phyloP scores from a whole-genome alignment of 768 basidiomycete species.

The Termitomyces titanicus region DNA sequence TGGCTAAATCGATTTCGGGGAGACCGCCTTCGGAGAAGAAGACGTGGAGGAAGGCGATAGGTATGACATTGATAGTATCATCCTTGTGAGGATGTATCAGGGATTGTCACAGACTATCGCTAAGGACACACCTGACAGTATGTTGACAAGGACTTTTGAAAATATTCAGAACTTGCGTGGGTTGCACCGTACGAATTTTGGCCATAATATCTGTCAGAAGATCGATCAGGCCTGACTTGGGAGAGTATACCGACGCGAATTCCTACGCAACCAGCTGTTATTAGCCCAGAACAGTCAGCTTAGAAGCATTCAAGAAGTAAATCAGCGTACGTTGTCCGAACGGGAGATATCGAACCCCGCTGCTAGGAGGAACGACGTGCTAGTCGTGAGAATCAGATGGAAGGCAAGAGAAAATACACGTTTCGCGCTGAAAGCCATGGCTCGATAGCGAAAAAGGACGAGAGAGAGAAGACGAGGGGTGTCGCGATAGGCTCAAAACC shows the following conservation, averaged over 20 bases:
- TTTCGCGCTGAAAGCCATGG: slow-evolving; percentile 8
- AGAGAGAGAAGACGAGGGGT: background rate
- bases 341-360: slow-evolving; percentile 29
- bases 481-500: background rate
- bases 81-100: slow-evolving; percentile 35
- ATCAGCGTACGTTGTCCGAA: slow-evolving; percentile 31
- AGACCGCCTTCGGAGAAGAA: slow-evolving; percentile 61
- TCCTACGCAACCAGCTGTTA: slow-evolving; percentile 52
- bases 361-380: slow-evolving; percentile 4
- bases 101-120: background rate
- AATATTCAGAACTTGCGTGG: slow-evolving; percentile 44
- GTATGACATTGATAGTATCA: slow-evolving; percentile 61
- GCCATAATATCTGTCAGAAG: slow-evolving; percentile 58
- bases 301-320: background rate
- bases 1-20: slow-evolving; percentile 69
- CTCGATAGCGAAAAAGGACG: background rate
- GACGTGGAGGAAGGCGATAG: slow-evolving; percentile 59
- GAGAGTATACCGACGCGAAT: background rate
- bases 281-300: background rate
- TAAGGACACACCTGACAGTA: slow-evolving; percentile 54
- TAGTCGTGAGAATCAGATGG: slow-evolving; percentile 1
- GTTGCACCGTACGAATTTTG: slow-evolving; percentile 71
- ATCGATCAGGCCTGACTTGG: background rate
- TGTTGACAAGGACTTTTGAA: slow-evolving; percentile 54
- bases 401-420: background rate